Percentiles rank a stretch among this genome's conserved stretches.
Conservation (phyloP, 108 stramenopile genomes). For the Hondaea fermentalgiana region DNA sequence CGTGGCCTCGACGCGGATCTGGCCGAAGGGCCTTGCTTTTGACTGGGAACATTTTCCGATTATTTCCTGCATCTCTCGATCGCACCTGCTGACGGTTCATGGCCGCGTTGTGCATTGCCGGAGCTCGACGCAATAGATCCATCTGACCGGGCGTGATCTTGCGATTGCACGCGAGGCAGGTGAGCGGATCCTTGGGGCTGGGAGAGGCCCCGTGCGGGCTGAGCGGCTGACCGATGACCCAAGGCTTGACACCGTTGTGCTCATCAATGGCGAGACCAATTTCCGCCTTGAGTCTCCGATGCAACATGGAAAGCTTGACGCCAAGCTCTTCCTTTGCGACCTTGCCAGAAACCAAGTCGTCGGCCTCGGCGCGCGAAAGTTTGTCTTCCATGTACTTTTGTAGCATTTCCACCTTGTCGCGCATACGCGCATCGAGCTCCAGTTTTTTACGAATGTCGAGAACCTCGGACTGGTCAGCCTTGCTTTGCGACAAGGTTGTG, state of each 20-base stretch:
- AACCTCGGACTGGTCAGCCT: conserved; percentile 1
- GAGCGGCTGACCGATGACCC: neutral
- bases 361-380: neutral
- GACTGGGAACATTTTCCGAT: neutral
- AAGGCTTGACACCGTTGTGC: neutral
- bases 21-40: neutral
- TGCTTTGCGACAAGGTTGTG: neutral
- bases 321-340: conserved; percentile 15
- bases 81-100: neutral
- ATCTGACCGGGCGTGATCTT: neutral
- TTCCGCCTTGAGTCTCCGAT: neutral
- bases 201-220: neutral
- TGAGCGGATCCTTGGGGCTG: neutral
- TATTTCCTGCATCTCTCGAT: neutral
- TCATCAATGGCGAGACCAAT: conserved; percentile 2
- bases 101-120: neutral
- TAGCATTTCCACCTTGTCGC: neutral
- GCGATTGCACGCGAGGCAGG: neutral
- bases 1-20: neutral
- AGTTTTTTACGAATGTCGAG: neutral
- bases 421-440: neutral
- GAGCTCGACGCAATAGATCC: neutral
- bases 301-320: neutral
- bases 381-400: conserved; percentile 22
- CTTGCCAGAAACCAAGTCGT: neutral